Base-by-base conservation (phyloP, 1,284 basidiomycete species). In the Leccinum subatratum region DNA sequence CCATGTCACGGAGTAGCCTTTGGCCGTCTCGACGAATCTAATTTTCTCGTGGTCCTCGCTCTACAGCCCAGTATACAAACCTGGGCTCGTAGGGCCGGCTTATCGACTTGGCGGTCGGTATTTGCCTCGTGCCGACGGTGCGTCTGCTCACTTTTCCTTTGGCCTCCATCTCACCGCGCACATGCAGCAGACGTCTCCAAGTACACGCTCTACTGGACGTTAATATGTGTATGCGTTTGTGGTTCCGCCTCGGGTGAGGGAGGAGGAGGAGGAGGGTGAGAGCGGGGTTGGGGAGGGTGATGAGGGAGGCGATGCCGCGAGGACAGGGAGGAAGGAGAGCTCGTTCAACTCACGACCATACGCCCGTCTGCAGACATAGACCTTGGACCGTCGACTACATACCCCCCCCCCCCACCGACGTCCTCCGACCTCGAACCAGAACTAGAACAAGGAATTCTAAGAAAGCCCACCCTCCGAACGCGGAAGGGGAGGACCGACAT, bases 161-260 rank as follows among this genome's bases (percentile, higher is more conserved):
- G 9, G 1, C 12, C 16, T 20, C 16, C 30, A 42, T 22, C 28
- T 22, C 18, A 7, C 20, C 39, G 22, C 37, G 62, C 37, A 70
- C 11, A 28, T 8, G 20, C 45, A 4, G 18, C 66, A 94, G 93
- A 91, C 67, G 81, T 94, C 64, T 95, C 93, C 80, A 82, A 81
- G 32, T 95, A 93, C 79, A 95, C 92, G 9, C 81, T 95, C 37
- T 94, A 90, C 75, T 95, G 93, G 93, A 91, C 86, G 2, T 77
- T 95, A 30, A 81, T 92, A 64, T 87, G 94, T 79, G 3, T 87
- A 90, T 70, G 92, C 92, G 3, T 90, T 90, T 75, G 79, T 82
- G 12, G 86, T 85, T 70, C 84, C 86, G 1, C 84, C 87, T 4
- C 45, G n/a, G n/a, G 67, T 73, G 12, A 71, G 68, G 63, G 67